Evolutionary conservation across 345 rosid genomes (phyloP), one percentile per base, ranked within the genome.

Genomic region (Hevea brasiliensis): DNA sequence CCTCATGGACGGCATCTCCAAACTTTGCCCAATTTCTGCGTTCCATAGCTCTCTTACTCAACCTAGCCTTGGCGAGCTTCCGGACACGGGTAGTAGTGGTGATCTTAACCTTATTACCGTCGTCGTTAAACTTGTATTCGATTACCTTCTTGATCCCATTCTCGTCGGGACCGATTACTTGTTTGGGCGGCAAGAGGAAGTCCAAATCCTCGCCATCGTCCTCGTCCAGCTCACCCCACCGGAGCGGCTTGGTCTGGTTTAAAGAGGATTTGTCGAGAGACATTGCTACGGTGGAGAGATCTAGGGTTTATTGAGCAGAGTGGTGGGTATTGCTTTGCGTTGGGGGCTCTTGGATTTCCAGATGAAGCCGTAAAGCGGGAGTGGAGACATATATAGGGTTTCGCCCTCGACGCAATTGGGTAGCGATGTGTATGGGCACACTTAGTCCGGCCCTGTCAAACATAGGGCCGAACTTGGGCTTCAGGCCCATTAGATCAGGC

Each of bases 81-180:
- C 85, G 77, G 21, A 87, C 86, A 51, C 94, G 87, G 8, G 85
- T 71, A 8, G 81, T 89, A 35, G 98, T 90, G 23, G 92, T 90
- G 56, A 88, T 78, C 80, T 85, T 90, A 12, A 89, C 85, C 76
- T 87, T 89, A 32, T 88, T 81, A 0, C 89, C 92, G 0, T 89
- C 89, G 0, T 90, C 96, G 75, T 88, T 86, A 80, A 90, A 92
- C 75, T 80, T 88, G 84, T 85, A 90, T 72, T 87, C 90, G 18
- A 88, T 88, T 51, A 87, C 90, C 53, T 80, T 87, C 74, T 87
- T 91, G 57, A 91, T 75, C 13, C 98, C 98, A 71, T 81, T 82
- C 68, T 90, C 89, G 68, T 92, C 98, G 2, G 96, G 97, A 1
- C 97, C 97, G 26, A 86, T 73, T 65, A 90, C 93, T 20, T 88